Base-by-base conservation (phyloP, 169 alveolate genomes). In the Cryptosporidium ubiquitum region DNA sequence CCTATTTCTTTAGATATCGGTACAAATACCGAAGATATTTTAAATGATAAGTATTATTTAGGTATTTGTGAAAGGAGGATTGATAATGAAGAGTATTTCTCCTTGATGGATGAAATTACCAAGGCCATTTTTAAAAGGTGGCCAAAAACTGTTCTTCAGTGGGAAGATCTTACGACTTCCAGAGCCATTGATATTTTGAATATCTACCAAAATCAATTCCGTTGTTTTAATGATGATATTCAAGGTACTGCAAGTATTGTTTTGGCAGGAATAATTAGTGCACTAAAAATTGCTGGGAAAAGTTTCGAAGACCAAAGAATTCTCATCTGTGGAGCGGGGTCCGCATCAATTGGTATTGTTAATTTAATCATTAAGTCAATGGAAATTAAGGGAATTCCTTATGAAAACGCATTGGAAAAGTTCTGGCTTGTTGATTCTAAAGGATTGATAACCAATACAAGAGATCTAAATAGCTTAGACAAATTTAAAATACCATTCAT, bases 141-240 rank as follows among this genome's bases (percentile, higher is more conserved):
- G 94, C 94, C 94, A 71, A 92, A 85, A 0, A 73, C 85, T 37
- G 91, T 92, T 57, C 49, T 92, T 29, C 94, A 92, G 51, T 92
- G 91, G 79, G 94, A 92, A 60, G 94, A 92, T 66, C 84, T 92
- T 68, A 68, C 91, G 9, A 84, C 84, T 58, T 85, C 85, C 9
- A 70, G 91, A 68, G 93, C 94, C 10, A 75, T 84, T 68, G 91
- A 66, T 3, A 33, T 91, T 18, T 85, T 92, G 68, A 68, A 91
- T 31, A 39, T 49, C 3, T 92, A 92, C 35, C 61, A 89, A 31
- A 42, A 91, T 58, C 55, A 86, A 40, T 85, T 69, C 49, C 85
- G 92, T 69, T 84, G 92, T 47, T 93, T 92, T 92, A 93, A 93
- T 71, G 95, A 93, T 61, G 95, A 92, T 52, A 92, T 92, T 31